Evolutionary conservation across 225 moss, liverwort and hornwort genomes (phyloP).

Genomic region (Asterella californica): DNA sequence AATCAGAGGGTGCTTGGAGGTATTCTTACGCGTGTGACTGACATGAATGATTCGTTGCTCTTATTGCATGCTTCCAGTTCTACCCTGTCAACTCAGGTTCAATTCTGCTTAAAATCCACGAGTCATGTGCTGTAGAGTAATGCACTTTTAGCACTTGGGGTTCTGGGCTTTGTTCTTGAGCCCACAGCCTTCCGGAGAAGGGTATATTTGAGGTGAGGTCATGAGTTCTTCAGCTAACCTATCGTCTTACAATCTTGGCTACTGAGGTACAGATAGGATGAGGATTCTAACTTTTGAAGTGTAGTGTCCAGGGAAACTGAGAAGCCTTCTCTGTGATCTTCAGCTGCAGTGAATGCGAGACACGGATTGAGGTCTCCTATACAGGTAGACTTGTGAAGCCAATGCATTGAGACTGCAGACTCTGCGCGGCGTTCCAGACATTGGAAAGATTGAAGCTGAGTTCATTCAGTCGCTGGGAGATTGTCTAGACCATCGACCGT

Average conservation of each 20-base stretch:
- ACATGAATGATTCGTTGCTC: background rate
- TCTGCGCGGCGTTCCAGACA: background rate
- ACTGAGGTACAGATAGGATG: background rate
- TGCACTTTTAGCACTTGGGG: background rate
- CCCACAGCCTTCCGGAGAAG: background rate
- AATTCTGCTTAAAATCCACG: background rate
- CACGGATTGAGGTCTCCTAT: background rate
- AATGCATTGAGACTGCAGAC: background rate
- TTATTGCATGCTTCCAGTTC: background rate
- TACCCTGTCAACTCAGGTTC: background rate
- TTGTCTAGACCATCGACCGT: background rate
- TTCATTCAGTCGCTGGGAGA: no score
- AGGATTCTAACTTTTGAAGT: background rate
- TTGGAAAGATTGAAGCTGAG: background rate
- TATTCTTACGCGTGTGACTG: background rate
- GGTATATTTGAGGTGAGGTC: background rate
- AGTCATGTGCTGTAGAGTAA: background rate
- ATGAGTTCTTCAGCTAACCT: background rate
- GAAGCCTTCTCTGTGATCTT: background rate
- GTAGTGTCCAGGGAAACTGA: background rate
- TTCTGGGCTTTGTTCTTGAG: background rate
- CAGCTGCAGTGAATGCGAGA: background rate
- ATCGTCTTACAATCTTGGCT: background rate
- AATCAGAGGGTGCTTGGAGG: background rate
- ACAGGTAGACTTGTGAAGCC: background rate